Conservation (phyloP, 805 yeast genomes). For the Torulaspora quercuum region DNA sequence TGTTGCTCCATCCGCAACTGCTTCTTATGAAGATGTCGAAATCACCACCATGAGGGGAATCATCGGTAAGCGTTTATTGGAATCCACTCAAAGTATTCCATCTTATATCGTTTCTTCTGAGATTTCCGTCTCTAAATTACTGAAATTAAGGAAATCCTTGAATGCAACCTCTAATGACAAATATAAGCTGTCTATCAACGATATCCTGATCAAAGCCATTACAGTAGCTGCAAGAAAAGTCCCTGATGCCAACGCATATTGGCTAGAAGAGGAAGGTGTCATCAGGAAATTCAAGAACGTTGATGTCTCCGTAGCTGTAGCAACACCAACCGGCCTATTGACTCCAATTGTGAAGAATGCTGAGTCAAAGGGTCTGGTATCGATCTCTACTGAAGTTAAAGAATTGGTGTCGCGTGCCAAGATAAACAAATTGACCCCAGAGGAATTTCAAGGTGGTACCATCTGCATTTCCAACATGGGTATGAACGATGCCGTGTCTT, state of each 20-base stretch:
- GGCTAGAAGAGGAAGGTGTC: conserved; percentile 85
- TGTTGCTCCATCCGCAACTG: conserved; percentile 46
- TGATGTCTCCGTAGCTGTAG: conserved; percentile 97
- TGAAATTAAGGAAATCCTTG: conserved; percentile 86
- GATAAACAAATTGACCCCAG: conserved; percentile 86
- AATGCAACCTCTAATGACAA: conserved; percentile 81
- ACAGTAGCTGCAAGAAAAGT: conserved; percentile 86
- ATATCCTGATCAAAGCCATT: conserved; percentile 88
- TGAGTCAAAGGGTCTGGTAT: conserved; percentile 76
- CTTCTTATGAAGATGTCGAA: conserved; percentile 76
- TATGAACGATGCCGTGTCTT: conserved; percentile 90
- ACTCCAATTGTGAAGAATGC: conserved; percentile 94
- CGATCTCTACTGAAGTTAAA: conserved; percentile 80
- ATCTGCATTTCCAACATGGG: conserved; percentile 98
- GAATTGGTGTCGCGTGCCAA: conserved; percentile 96
- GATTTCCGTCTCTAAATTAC: conserved; percentile 81
- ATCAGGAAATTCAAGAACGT: conserved; percentile 89
- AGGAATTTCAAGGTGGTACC: conserved; percentile 99
- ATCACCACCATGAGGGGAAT: conserved; percentile 89
- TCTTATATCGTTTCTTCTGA: conserved; percentile 87
- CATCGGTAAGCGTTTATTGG: conserved; percentile 81
- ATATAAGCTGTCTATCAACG: conserved; percentile 90
- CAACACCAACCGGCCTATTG: conserved; percentile 94
- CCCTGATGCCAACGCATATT: conserved; percentile 91
- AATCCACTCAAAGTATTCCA: conserved; percentile 85